These are phyloP conservation scores for Megacollybia marginata DNA, from an alignment of 768 basidiomycete genomes.

Conservation along the genomic window DNA sequence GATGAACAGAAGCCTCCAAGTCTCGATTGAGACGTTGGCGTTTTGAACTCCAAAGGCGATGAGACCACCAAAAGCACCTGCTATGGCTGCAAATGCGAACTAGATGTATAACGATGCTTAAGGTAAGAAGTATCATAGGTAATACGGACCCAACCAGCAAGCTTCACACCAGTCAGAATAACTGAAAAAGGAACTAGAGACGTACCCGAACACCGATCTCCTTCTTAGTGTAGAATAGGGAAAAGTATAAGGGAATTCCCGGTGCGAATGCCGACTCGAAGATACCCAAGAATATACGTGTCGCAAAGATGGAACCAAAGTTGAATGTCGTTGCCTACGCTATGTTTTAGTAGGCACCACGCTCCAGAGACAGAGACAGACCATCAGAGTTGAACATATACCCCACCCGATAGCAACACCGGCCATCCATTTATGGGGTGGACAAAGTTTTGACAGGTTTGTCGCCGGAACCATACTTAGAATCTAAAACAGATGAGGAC, in stretches of 20 bases:
- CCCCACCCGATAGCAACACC: conserved; percentile 68
- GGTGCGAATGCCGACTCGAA: conserved; percentile 79
- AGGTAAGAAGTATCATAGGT: too few relatives aligned
- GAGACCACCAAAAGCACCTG: conserved; percentile 81
- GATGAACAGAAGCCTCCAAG: conserved; percentile 66
- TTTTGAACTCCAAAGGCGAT: conserved; percentile 77
- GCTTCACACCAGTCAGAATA: too few relatives aligned
- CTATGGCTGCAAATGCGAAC: conserved; percentile 80
- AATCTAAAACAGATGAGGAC: conserved; percentile 35
- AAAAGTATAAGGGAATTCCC: conserved; percentile 71
- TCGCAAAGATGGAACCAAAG: conserved; percentile 49
- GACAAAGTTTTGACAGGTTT: conserved; percentile 57
- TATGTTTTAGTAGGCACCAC: background rate
- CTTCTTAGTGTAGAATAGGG: conserved; percentile 68
- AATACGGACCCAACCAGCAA: too few relatives aligned
- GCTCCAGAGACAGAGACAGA: conserved; percentile 16
- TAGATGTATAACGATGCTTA: conserved; percentile 22
- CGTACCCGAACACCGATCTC: conserved; percentile 65
- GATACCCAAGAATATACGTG: conserved; percentile 59
- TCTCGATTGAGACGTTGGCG: conserved; percentile 34
- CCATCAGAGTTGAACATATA: conserved; percentile 65
- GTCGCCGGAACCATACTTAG: conserved; percentile 63
- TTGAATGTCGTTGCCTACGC: conserved; percentile 52
- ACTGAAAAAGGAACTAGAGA: background rate
- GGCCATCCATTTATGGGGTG: conserved; percentile 63